These are phyloP conservation scores for Falciphora oryzae DNA, from an alignment of 2,329 filamentous ascomycete genomes.

Conservation along the genomic window DNA sequence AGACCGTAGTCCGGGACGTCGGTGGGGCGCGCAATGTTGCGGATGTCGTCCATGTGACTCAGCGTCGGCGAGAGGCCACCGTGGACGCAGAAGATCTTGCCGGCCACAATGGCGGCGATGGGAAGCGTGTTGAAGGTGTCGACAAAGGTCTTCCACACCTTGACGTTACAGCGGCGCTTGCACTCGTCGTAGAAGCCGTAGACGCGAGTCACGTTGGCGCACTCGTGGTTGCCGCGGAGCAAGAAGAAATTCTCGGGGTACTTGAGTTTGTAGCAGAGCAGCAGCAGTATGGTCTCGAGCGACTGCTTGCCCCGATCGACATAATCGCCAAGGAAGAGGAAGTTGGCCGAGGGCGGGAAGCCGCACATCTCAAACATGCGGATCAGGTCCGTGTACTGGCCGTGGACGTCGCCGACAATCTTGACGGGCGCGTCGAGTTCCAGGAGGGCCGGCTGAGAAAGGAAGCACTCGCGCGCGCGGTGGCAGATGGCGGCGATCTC, in stretches of 20 bases:
- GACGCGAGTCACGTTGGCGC: constrained; percentile 89
- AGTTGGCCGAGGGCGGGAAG: constrained; percentile 88
- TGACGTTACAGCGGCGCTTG: constrained; percentile 92
- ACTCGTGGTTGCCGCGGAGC: constrained; percentile 91
- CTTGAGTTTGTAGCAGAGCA: constrained; percentile 95
- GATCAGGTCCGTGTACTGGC: constrained; percentile 93
- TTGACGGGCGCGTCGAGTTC: constrained; percentile 95
- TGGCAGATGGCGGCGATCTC: constrained; percentile 93
- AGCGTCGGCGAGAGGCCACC: constrained; percentile 89
- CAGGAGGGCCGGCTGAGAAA: constrained; percentile 85
- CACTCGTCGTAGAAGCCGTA: constrained; percentile 99
- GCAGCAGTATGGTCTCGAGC: constrained; percentile 84
- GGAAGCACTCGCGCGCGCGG: constrained; percentile 79
- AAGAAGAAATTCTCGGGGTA: constrained; percentile 98
- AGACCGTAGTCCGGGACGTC: constrained; percentile 96
- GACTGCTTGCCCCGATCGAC: constrained; percentile 96
- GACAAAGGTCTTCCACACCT: constrained; percentile 97
- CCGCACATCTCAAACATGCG: constrained; percentile 99
- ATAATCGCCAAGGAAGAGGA: constrained; percentile 91
- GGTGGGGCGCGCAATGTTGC: constrained; percentile 89
- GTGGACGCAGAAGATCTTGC: constrained; percentile 97
- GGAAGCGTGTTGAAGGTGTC: constrained; percentile 95
- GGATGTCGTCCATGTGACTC: constrained; percentile 96
- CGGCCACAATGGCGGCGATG: constrained; percentile 92
- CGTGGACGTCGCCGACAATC: constrained; percentile 94